phyloP scores from a whole-genome alignment of 306 rosid species.

The Phaseolus lunatus region DNA sequence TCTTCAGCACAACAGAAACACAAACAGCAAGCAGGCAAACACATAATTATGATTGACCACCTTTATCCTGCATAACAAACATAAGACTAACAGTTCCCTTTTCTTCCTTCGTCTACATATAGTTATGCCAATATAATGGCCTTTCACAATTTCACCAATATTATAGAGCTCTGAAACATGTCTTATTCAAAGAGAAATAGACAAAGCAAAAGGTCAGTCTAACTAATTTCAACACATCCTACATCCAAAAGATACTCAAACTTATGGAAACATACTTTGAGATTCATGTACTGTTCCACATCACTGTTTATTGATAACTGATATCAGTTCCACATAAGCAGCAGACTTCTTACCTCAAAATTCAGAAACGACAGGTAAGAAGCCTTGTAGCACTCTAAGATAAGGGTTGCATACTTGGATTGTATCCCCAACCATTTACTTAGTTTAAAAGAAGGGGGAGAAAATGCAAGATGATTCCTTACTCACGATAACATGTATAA shows the following conservation, averaged over 20 bases:
- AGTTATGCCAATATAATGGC: neutral
- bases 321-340: neutral
- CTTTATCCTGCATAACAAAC: no score
- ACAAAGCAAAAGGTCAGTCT: neutral
- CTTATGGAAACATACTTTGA: conserved; percentile 4
- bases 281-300: conserved; percentile 1
- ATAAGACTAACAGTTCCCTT: neutral
- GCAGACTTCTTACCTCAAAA: conserved; percentile 2
- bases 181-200: conserved; percentile 4
- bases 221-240: neutral
- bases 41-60: neutral
- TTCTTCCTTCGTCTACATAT: conserved; percentile 1
- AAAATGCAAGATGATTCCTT: conserved; percentile 27
- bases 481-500: neutral
- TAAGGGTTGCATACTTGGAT: no score
- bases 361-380: neutral
- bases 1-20: conserved; percentile 1
- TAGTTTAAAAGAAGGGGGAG: conserved; percentile 3
- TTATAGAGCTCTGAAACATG: conserved; percentile 10
- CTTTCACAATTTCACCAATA: conserved; percentile 4
- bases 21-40: conserved; percentile 8
- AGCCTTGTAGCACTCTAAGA: no score
- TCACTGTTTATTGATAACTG: neutral
- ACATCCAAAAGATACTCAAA: neutral
- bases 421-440: neutral